Evolutionary conservation across 2,329 filamentous ascomycete species (phyloP).

Genomic region (Xylaria sp.): DNA sequence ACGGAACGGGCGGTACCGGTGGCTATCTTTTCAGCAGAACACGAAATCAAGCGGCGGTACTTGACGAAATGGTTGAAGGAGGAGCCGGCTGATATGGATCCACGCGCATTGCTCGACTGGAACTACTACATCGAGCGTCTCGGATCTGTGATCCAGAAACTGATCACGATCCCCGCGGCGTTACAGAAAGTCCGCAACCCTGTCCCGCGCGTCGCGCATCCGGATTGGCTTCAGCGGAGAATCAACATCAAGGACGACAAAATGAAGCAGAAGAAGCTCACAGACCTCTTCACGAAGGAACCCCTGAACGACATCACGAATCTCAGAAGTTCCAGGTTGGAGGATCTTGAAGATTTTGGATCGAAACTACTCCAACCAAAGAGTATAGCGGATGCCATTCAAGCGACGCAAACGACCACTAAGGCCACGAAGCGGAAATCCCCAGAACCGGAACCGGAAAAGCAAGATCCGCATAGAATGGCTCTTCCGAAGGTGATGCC

Average conservation of each 20-base stretch:
- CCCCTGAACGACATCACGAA: slow-evolving; percentile 70
- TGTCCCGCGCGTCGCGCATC: slow-evolving; percentile 86
- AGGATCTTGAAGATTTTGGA: slow-evolving; percentile 79
- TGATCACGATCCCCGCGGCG: slow-evolving; percentile 96
- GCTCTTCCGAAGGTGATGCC: slow-evolving; percentile 80
- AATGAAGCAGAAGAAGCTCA: slow-evolving; percentile 98
- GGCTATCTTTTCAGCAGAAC: slow-evolving; percentile 93
- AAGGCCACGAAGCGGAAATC: slow-evolving; percentile 65
- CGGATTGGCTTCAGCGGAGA: slow-evolving; percentile 90
- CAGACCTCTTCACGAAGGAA: slow-evolving; percentile 73
- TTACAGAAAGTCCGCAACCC: slow-evolving; percentile 93
- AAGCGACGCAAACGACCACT: slow-evolving; percentile 50
- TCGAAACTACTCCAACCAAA: slow-evolving; percentile 62
- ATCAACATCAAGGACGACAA: slow-evolving; percentile 96
- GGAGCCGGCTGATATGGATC: slow-evolving; percentile 85
- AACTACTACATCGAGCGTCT: slow-evolving; percentile 94
- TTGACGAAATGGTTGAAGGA: slow-evolving; percentile 94
- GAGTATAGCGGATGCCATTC: slow-evolving; percentile 49
- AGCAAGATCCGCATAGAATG: slow-evolving; percentile 67
- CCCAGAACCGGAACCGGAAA: slow-evolving; percentile 58
- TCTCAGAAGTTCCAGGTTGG: slow-evolving; percentile 48
- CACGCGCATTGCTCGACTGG: slow-evolving; percentile 88
- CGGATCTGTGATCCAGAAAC: slow-evolving; percentile 95
- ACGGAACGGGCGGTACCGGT: slow-evolving; percentile 93
- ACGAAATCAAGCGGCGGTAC: slow-evolving; percentile 80